Conservation (phyloP, 140 eudicot genomes). For the Oenanthe javanica region DNA sequence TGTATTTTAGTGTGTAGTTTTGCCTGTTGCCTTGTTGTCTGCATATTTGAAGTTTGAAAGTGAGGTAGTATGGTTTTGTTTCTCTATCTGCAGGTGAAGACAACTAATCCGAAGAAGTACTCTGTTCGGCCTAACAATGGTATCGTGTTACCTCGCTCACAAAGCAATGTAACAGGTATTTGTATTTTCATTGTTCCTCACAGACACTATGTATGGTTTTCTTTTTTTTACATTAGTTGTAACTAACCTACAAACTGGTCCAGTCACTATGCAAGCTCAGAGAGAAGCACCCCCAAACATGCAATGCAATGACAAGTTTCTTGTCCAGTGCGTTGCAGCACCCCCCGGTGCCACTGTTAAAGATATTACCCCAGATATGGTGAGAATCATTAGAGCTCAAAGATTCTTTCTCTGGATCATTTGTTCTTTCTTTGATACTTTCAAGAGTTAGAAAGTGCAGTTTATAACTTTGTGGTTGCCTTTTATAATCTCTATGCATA, state of each 20-base stretch:
- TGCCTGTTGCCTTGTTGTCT: not conserved
- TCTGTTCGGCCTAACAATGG: conserved; percentile 38
- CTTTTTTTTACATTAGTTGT: not conserved
- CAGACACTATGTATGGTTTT: not conserved
- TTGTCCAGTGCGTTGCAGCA: conserved; percentile 35
- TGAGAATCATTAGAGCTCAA: conserved; percentile 11
- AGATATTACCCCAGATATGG: conserved; percentile 45
- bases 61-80: not conserved
- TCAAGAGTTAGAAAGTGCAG: not conserved
- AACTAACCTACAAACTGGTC: not conserved
- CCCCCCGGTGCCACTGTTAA: conserved; percentile 30
- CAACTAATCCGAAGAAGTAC: conserved; percentile 41
- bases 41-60: not conserved
- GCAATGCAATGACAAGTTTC: conserved; percentile 52
- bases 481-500: not conserved
- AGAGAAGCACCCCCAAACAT: conserved; percentile 39
- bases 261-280: conserved; percentile 42
- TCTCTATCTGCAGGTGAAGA: conserved; percentile 25
- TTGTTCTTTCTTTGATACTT: not conserved
- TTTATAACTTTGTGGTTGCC: not conserved
- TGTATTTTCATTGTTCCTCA: not conserved
- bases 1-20: not conserved
- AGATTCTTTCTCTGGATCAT: not conserved
- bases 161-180: conserved; percentile 27
- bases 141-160: conserved; percentile 29